Percentiles rank a stretch among this genome's conserved stretches.
These are phyloP conservation scores for Cardiospermum halicacabum DNA, from an alignment of 345 rosid species.

Conservation along the genomic window DNA sequence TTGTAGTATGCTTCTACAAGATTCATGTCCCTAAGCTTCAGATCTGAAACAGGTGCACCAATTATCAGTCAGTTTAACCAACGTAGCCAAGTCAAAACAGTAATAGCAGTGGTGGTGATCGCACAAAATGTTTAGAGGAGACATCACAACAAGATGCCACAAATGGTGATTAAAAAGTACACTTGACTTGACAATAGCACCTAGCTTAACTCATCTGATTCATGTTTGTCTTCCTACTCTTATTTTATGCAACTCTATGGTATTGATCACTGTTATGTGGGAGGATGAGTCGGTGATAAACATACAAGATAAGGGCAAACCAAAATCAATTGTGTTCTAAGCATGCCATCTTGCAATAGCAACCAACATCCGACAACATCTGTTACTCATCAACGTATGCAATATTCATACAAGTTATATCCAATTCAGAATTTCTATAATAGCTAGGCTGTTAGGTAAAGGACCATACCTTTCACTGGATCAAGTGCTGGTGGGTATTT, in stretches of 20 bases:
- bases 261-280: neutral
- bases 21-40: slow-evolving; percentile 65
- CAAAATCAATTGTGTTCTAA: neutral
- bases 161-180: neutral
- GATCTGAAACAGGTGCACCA: slow-evolving; percentile 44
- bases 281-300: neutral
- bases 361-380: neutral
- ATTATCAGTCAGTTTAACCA: slow-evolving; percentile 2
- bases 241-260: neutral
- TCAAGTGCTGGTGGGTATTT: slow-evolving; percentile 75
- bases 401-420: neutral
- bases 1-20: slow-evolving; percentile 53
- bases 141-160: neutral
- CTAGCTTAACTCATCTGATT: neutral
- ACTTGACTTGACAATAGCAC: neutral
- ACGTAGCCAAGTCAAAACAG: neutral
- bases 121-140: neutral
- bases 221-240: neutral
- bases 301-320: neutral
- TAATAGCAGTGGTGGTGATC: neutral
- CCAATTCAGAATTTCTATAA: slow-evolving; percentile 1
- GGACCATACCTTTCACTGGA: slow-evolving; percentile 60
- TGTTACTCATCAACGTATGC: neutral
- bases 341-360: neutral
- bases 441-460: neutral